These are phyloP conservation scores for Ploettnerulaceae sp. DNA, from an alignment of 2,329 filamentous ascomycete species.

Conservation along the genomic window DNA sequence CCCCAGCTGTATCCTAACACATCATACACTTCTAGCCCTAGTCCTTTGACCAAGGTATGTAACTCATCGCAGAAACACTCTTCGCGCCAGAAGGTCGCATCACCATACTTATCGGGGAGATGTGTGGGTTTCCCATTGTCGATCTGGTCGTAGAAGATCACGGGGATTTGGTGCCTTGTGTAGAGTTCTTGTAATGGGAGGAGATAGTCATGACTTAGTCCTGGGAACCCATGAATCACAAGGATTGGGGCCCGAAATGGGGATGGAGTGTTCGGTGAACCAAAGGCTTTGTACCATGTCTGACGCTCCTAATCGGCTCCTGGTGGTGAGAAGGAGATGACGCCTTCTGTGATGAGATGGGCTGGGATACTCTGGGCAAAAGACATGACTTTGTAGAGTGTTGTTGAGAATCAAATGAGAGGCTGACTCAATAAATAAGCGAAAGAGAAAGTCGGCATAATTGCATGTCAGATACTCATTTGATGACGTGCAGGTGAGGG, in stretches of 20 bases:
- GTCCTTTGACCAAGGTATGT: constrained; percentile 41
- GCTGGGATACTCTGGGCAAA: no score
- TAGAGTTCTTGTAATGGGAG: constrained; percentile 10
- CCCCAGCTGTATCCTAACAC: constrained; percentile 49
- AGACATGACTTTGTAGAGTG: no score
- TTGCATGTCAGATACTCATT: no score
- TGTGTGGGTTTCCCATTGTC: constrained; percentile 47
- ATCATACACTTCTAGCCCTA: constrained; percentile 40
- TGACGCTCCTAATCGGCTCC: constrained; percentile 34
- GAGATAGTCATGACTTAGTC: constrained; percentile 41
- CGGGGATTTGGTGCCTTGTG: constrained; percentile 33
- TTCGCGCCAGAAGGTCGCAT: constrained; percentile 43
- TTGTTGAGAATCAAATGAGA: no score
- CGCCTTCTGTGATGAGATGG: not conserved
- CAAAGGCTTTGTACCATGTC: constrained; percentile 39
- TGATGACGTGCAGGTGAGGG: not conserved
- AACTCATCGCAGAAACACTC: constrained; percentile 46
- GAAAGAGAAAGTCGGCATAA: not conserved
- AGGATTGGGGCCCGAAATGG: constrained; percentile 25
- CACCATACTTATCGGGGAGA: constrained; percentile 41
- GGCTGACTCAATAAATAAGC: no score
- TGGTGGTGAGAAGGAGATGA: constrained; percentile 5
- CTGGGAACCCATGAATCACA: constrained; percentile 43
- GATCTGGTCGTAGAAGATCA: constrained; percentile 52
- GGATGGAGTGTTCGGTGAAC: constrained; percentile 26